Evolutionary conservation across 2,329 filamentous ascomycete genomes (phyloP).

Genomic region (Venturiaceae sp.): DNA sequence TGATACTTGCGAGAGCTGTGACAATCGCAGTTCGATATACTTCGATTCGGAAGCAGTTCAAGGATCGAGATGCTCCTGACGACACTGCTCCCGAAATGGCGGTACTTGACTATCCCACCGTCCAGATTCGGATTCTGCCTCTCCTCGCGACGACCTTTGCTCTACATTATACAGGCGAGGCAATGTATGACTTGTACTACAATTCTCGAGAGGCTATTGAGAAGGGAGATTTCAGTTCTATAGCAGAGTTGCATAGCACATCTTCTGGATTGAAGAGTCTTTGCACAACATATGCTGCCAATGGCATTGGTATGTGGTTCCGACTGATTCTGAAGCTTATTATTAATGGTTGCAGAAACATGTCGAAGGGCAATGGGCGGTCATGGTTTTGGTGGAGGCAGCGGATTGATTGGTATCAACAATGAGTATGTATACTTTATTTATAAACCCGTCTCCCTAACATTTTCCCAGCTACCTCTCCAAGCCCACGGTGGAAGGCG

Average conservation of each 20-base stretch:
- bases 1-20: slow-evolving; percentile 43
- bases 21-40: slow-evolving; percentile 43
- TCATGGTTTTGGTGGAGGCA: slow-evolving; percentile 43
- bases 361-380: slow-evolving; percentile 44
- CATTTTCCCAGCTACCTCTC: slow-evolving; percentile 27
- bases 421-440: slow-evolving; percentile 21
- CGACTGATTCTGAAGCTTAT: not conserved
- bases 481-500: slow-evolving; percentile 46
- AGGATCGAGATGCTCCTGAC: slow-evolving; percentile 34
- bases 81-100: slow-evolving; percentile 29
- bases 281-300: slow-evolving; percentile 42
- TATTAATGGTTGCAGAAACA: slow-evolving; percentile 24
- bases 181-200: slow-evolving; percentile 41
- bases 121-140: slow-evolving; percentile 44
- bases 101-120: slow-evolving; percentile 44
- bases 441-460: not conserved
- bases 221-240: slow-evolving; percentile 36
- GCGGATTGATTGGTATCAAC: slow-evolving; percentile 42
- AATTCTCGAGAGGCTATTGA: slow-evolving; percentile 36
- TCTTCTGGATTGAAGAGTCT: slow-evolving; percentile 44
- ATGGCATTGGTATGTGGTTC: slow-evolving; percentile 31
- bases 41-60: slow-evolving; percentile 39
- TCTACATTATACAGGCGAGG: slow-evolving; percentile 35
- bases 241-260: slow-evolving; percentile 44
- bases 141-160: slow-evolving; percentile 43